A percentile compares a stretch with the other conserved stretches of the same genome.
These are phyloP conservation scores for Citrus australasica DNA, from an alignment of 345 rosid species.

Conservation along the genomic window DNA sequence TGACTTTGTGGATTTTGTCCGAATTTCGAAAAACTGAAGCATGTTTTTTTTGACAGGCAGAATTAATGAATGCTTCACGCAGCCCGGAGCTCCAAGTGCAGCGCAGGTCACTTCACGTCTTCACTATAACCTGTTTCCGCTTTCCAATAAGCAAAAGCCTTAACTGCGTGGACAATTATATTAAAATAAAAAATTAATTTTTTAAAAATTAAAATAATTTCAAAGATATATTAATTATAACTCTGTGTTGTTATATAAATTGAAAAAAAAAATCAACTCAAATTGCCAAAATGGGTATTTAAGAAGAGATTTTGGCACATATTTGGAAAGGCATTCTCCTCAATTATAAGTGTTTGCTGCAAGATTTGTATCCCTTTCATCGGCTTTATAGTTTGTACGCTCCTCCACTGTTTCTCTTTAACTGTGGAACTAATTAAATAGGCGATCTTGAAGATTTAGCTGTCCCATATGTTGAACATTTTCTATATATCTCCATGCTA, in stretches of 20 bases:
- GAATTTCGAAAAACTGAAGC: neutral
- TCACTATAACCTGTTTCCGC: too few species aligned
- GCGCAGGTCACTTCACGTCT: too few species aligned
- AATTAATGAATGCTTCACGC: neutral
- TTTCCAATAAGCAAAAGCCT: too few species aligned
- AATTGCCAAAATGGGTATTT: too few species aligned
- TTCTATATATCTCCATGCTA: neutral
- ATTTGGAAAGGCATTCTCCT: neutral
- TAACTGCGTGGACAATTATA: too few species aligned
- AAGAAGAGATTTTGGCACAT: too few species aligned
- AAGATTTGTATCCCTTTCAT: conserved; percentile 10
- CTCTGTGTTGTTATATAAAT: too few species aligned
- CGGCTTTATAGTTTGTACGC: neutral
- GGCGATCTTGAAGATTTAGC: neutral
- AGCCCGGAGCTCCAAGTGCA: neutral
- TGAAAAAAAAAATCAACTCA: too few species aligned
- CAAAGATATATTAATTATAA: too few species aligned
- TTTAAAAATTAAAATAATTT: too few species aligned
- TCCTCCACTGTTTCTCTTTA: neutral
- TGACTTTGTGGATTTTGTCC: neutral
- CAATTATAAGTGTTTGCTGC: neutral
- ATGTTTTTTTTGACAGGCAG: neutral
- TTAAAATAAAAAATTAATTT: too few species aligned
- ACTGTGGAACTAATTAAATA: neutral
- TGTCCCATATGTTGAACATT: neutral